Conservation (phyloP, 2,329 filamentous ascomycete genomes). For the Fusarium metavorans region DNA sequence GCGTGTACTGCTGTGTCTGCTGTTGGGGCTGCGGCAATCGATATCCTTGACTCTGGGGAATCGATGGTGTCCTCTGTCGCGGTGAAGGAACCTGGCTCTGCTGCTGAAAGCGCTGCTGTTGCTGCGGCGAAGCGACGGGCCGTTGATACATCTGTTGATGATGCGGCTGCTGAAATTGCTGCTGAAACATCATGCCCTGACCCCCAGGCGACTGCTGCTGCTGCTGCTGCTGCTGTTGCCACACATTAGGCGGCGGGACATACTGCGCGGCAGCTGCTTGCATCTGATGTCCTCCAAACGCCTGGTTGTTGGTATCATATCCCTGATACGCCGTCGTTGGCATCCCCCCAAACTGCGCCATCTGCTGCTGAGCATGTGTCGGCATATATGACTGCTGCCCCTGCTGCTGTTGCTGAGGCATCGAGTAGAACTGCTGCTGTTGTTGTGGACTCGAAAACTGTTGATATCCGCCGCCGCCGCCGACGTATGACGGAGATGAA, state of each 20-base stretch:
- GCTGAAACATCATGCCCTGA: conserved; percentile 44
- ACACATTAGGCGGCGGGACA: conserved; percentile 44
- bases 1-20: conserved; percentile 35
- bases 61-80: conserved; percentile 36
- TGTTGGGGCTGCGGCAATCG: conserved; percentile 35
- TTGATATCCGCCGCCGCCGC: conserved; percentile 30
- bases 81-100: conserved; percentile 35
- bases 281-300: conserved; percentile 36
- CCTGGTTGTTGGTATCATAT: conserved; percentile 38
- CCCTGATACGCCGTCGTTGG: conserved; percentile 39
- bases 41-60: conserved; percentile 40
- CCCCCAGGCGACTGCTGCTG: conserved; percentile 47
- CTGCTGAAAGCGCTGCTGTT: conserved; percentile 28
- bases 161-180: conserved; percentile 50
- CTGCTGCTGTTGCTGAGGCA: conserved; percentile 35
- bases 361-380: conserved; percentile 41
- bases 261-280: conserved; percentile 40
- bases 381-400: conserved; percentile 41
- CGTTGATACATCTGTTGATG: conserved; percentile 49
- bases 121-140: conserved; percentile 45
- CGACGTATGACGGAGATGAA: conserved; percentile 36
- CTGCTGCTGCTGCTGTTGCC: conserved; percentile 53
- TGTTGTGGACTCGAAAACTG: conserved; percentile 47
- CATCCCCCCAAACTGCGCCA: conserved; percentile 41
- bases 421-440: conserved; percentile 42